Percentiles rank a stretch among this genome's conserved stretches.
These are phyloP conservation scores for Plasmodium inui DNA, from an alignment of 169 alveolate species.

Conservation along the genomic window DNA sequence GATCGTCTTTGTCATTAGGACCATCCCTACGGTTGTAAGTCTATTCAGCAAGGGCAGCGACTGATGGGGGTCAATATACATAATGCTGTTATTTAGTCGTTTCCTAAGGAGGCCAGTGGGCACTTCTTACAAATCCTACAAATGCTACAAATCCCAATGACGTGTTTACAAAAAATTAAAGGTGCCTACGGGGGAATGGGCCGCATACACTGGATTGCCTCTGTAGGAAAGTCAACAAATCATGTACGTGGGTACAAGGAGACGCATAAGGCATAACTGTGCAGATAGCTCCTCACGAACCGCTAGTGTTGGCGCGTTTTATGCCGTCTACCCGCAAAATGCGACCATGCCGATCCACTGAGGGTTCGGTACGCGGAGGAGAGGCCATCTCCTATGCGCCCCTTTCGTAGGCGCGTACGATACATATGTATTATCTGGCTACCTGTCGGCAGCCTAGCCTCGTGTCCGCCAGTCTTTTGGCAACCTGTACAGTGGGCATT, in stretches of 20 bases:
- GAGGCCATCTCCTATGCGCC: background rate
- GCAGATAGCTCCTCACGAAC: background rate
- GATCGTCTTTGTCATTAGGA: conserved; percentile 28
- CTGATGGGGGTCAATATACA: background rate
- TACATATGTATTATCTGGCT: background rate
- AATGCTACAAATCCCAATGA: background rate
- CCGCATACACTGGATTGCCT: background rate
- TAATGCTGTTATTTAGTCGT: background rate
- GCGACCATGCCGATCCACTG: background rate
- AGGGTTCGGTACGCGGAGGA: background rate
- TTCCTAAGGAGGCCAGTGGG: background rate
- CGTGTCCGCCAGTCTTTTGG: background rate
- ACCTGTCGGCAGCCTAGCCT: background rate
- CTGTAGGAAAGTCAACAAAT: background rate
- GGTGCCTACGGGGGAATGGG: background rate
- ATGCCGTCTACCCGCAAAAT: background rate
- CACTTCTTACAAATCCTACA: background rate
- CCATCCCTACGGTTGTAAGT: conserved; percentile 31
- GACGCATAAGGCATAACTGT: background rate
- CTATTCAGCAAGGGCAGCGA: conserved; percentile 15
- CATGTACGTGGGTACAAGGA: background rate
- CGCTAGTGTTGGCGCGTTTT: background rate
- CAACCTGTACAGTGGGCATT: background rate
- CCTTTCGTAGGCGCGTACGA: background rate
- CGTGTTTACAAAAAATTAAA: background rate